Conservation (phyloP, 257 asterid genomes). For the Striga asiatica region DNA sequence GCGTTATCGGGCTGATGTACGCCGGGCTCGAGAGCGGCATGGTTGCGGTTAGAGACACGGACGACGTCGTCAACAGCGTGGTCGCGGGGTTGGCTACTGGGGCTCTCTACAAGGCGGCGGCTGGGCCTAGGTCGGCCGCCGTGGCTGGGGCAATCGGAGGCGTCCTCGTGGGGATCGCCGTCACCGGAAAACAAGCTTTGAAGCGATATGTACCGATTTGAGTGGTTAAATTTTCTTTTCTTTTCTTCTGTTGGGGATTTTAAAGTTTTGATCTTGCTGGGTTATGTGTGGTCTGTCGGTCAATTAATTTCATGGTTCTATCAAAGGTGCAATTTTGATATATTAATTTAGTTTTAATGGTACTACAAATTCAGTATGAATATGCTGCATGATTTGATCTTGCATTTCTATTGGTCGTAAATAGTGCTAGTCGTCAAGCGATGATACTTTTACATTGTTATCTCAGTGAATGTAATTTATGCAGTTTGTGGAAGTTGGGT, state of each 20-base stretch:
- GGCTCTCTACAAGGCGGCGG: slow-evolving; percentile 41
- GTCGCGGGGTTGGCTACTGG: slow-evolving; percentile 53
- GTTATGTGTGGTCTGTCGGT: not conserved
- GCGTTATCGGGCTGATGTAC: slow-evolving; percentile 57
- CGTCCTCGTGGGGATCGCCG: slow-evolving; percentile 41
- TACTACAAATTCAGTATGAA: slow-evolving; percentile 5
- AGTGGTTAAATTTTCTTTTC: slow-evolving; percentile 12
- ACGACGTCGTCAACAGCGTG: slow-evolving; percentile 44
- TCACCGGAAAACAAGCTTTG: slow-evolving; percentile 45
- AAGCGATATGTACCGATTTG: slow-evolving; percentile 52
- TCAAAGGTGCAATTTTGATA: slow-evolving; percentile 20
- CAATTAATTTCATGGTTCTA: slow-evolving; percentile 14
- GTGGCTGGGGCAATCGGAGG: slow-evolving; percentile 73
- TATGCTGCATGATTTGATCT: too few species aligned
- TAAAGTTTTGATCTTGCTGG: slow-evolving; percentile 2
- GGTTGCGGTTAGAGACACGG: slow-evolving; percentile 48
- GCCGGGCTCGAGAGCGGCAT: slow-evolving; percentile 84
- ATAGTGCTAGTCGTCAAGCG: not conserved
- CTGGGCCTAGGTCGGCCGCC: slow-evolving; percentile 51
- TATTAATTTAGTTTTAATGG: slow-evolving; percentile 11
- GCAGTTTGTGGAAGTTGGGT: not conserved
- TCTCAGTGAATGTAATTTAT: not conserved
- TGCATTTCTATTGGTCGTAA: slow-evolving; percentile 9
- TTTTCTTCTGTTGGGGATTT: slow-evolving; percentile 1
- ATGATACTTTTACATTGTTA: not conserved